A percentile compares a stretch with the other conserved stretches of the same genome.
phyloP scores from a whole-genome alignment of 495 filamentous ascomycete species.

The Friedmanniomyces simplex region DNA sequence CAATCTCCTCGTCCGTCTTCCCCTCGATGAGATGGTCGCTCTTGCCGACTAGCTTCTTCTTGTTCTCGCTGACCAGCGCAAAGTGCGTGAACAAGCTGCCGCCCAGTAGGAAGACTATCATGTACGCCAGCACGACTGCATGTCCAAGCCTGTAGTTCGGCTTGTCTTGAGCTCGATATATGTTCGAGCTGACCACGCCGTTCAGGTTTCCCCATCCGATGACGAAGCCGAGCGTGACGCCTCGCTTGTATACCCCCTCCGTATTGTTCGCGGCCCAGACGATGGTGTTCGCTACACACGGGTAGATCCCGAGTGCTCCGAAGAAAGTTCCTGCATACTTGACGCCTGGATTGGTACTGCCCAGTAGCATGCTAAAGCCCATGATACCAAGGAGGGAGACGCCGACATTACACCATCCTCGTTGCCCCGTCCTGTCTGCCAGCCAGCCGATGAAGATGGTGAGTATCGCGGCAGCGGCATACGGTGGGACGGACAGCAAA shows the following conservation, averaged over 20 bases:
- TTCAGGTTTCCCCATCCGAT: constrained; percentile 11
- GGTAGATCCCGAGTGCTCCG: constrained; percentile 83
- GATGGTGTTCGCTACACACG: constrained; percentile 84
- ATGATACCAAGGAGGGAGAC: constrained; percentile 60
- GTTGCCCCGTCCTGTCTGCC: constrained; percentile 65
- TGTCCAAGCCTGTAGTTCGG: constrained; percentile 46
- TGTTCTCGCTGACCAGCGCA: constrained; percentile 57
- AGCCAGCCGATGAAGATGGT: constrained; percentile 68
- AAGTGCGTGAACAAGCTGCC: constrained; percentile 55
- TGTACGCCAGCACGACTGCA: constrained; percentile 48
- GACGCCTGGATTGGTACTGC: constrained; percentile 45
- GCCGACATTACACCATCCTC: constrained; percentile 73
- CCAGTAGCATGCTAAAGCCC: constrained; percentile 73
- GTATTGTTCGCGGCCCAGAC: constrained; percentile 83
- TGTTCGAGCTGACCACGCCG: constrained; percentile 67
- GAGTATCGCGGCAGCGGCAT: constrained; percentile 67
- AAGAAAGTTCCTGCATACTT: constrained; percentile 81
- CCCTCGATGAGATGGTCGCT: constrained; percentile 60
- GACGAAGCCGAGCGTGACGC: constrained; percentile 37
- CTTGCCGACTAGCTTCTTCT: constrained; percentile 48
- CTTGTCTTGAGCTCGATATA: constrained; percentile 41
- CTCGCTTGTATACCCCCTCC: constrained; percentile 88
- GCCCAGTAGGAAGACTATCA: constrained; percentile 48
- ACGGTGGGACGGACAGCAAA: constrained; percentile 78
- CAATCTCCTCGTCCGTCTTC: constrained; percentile 46